phyloP scores from a whole-genome alignment of 1,284 basidiomycete genomes.

The Trametes polyzona region DNA sequence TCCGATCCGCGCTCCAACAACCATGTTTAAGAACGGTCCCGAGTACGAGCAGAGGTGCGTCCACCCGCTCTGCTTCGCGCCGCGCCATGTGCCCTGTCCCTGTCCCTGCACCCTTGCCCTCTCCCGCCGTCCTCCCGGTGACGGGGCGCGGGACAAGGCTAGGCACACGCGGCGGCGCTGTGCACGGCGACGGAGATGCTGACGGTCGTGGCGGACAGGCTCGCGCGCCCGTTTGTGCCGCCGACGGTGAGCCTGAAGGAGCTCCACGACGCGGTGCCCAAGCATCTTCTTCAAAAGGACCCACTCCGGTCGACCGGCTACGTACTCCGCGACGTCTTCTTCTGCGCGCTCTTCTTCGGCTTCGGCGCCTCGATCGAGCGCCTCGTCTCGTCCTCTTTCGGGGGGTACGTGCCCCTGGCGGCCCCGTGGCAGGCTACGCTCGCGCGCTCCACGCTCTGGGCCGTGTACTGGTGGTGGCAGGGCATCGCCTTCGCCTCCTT shows the following conservation, averaged over 20 bases:
- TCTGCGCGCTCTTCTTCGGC: constrained; percentile 44
- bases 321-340: constrained; percentile 45
- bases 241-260: constrained; percentile 49
- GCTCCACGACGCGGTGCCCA: constrained; percentile 51
- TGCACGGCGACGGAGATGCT: neutral
- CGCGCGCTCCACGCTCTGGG: constrained; percentile 40
- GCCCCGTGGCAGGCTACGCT: constrained; percentile 27
- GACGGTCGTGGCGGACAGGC: constrained; percentile 25
- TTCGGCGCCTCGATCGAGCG: constrained; percentile 45
- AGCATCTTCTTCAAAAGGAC: constrained; percentile 56
- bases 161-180: too few relatives aligned
- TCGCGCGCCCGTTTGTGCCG: constrained; percentile 42
- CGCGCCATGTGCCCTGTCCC: neutral
- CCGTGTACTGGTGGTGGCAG: constrained; percentile 53
- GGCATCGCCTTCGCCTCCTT: constrained; percentile 52
- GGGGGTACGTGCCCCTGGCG: constrained; percentile 25
- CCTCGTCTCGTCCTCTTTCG: constrained; percentile 29
- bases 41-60: constrained; percentile 38
- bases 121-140: too few relatives aligned
- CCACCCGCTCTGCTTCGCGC: constrained; percentile 5
- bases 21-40: constrained; percentile 37
- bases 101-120: too few relatives aligned
- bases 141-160: neutral
- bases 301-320: constrained; percentile 38
- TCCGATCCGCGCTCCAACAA: constrained; percentile 7